Evolutionary conservation across 1,284 basidiomycete species (phyloP).

Genomic region (Cryptococcus amylolentus): DNA sequence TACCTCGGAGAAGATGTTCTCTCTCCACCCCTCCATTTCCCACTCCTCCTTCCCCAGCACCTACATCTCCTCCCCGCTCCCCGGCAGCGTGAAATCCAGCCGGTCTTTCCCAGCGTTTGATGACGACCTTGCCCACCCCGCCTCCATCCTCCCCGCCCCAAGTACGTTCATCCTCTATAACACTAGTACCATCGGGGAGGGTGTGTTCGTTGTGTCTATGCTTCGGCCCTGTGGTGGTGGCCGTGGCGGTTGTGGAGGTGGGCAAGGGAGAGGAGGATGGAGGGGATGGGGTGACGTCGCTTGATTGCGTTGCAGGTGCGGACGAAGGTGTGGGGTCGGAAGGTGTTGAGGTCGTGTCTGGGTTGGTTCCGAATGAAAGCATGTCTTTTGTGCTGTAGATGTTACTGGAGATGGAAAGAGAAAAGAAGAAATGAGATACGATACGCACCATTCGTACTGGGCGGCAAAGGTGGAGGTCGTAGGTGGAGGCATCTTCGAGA

Average conservation of each 20-base stretch:
- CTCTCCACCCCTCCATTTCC: background rate
- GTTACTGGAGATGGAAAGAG: no score
- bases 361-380: background rate
- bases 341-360: no score
- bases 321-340: no score
- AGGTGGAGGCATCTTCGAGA: no score
- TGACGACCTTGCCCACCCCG: background rate
- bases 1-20: background rate
- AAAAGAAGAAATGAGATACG: no score
- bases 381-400: background rate
- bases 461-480: no score
- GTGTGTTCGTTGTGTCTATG: background rate
- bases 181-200: background rate
- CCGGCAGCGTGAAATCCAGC: background rate
- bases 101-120: background rate
- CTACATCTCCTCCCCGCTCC: background rate
- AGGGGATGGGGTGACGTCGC: background rate
- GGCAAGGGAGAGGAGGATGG: background rate
- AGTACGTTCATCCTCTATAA: background rate
- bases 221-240: background rate
- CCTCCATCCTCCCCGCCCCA: background rate
- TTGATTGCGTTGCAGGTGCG: no score
- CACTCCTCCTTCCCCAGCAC: background rate
- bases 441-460: no score
- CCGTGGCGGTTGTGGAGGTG: no score